phyloP scores from a whole-genome alignment of 768 basidiomycete species.

The Lentinula aciculospora region DNA sequence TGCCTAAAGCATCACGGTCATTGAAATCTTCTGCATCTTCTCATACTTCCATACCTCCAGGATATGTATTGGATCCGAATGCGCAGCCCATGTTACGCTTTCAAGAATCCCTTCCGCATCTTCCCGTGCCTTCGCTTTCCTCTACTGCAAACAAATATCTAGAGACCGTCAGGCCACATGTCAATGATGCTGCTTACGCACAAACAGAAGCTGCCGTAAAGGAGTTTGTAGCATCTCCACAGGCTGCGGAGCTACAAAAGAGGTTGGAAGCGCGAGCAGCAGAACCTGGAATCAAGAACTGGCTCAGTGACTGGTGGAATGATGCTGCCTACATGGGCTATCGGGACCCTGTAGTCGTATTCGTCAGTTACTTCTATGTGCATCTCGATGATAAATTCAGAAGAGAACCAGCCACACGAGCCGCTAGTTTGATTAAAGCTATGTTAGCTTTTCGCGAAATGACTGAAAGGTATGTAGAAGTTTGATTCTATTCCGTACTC shows the following conservation, averaged over 20 bases:
- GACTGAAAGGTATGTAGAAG: constrained; percentile 63
- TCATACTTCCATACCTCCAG: constrained; percentile 28
- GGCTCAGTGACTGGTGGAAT: constrained; percentile 99
- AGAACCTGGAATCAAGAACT: constrained; percentile 54
- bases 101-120: constrained; percentile 63
- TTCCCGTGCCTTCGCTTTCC: constrained; percentile 81
- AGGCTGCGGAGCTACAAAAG: constrained; percentile 67
- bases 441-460: constrained; percentile 81
- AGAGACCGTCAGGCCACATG: constrained; percentile 73
- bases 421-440: constrained; percentile 80
- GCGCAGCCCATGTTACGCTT: constrained; percentile 67
- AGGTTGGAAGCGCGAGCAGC: constrained; percentile 73
- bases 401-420: constrained; percentile 59
- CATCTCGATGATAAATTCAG: constrained; percentile 63
- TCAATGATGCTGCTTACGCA: constrained; percentile 57
- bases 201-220: constrained; percentile 55
- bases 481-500: neutral
- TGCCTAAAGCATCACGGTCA: neutral
- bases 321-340: constrained; percentile 85
- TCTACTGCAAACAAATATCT: constrained; percentile 89
- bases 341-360: constrained; percentile 86
- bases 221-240: constrained; percentile 64
- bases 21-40: constrained; percentile 6
- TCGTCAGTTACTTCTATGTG: constrained; percentile 93
- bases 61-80: constrained; percentile 49